Evolutionary conservation across 306 rosid genomes (phyloP).

Genomic region (Quercus variabilis): DNA sequence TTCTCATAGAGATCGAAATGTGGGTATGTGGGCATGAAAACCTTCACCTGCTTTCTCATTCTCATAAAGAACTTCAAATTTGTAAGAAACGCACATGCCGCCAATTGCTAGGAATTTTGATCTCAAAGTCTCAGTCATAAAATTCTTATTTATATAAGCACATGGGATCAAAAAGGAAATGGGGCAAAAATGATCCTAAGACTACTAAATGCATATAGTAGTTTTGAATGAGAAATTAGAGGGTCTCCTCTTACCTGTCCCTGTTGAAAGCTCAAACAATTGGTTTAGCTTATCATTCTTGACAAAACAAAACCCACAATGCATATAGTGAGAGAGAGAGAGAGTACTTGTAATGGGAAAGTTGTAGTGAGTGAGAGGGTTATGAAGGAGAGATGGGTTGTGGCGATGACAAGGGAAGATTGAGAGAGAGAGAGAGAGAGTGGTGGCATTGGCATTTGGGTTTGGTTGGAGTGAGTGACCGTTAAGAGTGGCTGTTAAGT

Average conservation of each 20-base stretch:
- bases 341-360: slow-evolving; percentile 49
- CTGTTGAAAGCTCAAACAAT: slow-evolving; percentile 36
- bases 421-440: slow-evolving; percentile 18
- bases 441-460: slow-evolving; percentile 43
- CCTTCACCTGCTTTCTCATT: neutral
- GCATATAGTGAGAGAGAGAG: neutral
- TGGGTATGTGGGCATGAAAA: too few relatives aligned
- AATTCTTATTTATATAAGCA: neutral
- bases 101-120: neutral
- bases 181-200: neutral
- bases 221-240: slow-evolving; percentile 31
- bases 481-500: too few relatives aligned
- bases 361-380: slow-evolving; percentile 30
- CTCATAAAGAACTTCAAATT: neutral
- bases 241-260: slow-evolving; percentile 45
- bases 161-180: neutral
- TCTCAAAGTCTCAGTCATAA: neutral
- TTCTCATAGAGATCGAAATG: neutral
- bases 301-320: slow-evolving; percentile 1
- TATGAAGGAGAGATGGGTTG: slow-evolving; percentile 37
- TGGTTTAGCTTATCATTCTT: neutral
- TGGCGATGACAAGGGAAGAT: slow-evolving; percentile 33
- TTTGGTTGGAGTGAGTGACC: slow-evolving; percentile 14
- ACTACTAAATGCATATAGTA: neutral
- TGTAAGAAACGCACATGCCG: neutral